Conservation (phyloP, 768 basidiomycete genomes). For the Ephemerocybe angulata region DNA sequence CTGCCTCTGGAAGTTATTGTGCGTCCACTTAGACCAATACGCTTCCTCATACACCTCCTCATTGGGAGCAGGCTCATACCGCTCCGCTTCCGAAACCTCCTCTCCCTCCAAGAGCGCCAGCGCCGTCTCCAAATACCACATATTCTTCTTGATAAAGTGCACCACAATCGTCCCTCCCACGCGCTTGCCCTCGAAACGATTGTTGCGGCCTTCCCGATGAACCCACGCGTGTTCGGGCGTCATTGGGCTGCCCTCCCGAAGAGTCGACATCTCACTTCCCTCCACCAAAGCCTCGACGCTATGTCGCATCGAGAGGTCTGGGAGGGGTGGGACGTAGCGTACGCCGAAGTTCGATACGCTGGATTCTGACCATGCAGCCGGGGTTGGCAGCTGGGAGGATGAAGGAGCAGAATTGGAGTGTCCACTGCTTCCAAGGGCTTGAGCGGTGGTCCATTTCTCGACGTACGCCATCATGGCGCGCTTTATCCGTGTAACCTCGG, state of each 20-base stretch:
- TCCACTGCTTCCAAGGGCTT: slow-evolving; percentile 20
- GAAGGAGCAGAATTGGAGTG: slow-evolving; percentile 13
- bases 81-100: slow-evolving; percentile 58
- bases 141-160: slow-evolving; percentile 95
- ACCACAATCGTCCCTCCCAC: slow-evolving; percentile 94
- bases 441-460: slow-evolving; percentile 29
- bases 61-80: background rate
- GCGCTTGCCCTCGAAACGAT: slow-evolving; percentile 61
- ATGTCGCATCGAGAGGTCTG: slow-evolving; percentile 60
- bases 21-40: background rate
- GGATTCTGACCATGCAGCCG: slow-evolving; percentile 71
- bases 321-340: slow-evolving; percentile 66
- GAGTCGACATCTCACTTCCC: slow-evolving; percentile 77
- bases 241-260: slow-evolving; percentile 62
- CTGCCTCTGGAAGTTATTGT: background rate
- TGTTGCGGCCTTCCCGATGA: slow-evolving; percentile 65
- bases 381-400: slow-evolving; percentile 36
- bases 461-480: slow-evolving; percentile 51
- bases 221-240: slow-evolving; percentile 66
- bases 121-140: slow-evolving; percentile 95
- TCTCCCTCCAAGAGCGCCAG: slow-evolving; percentile 81
- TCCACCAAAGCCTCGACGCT: slow-evolving; percentile 92
- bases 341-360: slow-evolving; percentile 83
- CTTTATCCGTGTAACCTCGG: slow-evolving; percentile 71
- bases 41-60: background rate